phyloP scores from a whole-genome alignment of 2,329 filamentous ascomycete species.

The Fusarium continuum region DNA sequence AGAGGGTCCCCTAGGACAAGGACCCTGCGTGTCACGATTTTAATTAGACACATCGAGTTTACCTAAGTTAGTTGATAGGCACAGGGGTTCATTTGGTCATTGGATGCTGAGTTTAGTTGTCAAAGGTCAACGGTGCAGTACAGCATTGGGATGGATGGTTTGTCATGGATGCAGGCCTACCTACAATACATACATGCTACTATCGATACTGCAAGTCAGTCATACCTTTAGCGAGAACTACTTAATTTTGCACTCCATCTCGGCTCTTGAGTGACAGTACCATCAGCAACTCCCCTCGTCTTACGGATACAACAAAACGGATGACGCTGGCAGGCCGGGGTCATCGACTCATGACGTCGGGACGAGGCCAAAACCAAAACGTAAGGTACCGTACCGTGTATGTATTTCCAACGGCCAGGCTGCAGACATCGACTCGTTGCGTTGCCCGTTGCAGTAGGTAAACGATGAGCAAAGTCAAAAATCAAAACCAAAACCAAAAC shows the following conservation, averaged over 20 bases:
- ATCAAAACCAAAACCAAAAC: neutral
- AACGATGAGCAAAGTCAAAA: neutral
- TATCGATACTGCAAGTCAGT: too few species aligned
- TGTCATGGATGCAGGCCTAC: neutral
- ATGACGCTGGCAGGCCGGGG: slow-evolving; percentile 31
- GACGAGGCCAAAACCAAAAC: neutral
- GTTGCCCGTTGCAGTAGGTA: slow-evolving; percentile 10
- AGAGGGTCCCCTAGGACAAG: slow-evolving; percentile 27
- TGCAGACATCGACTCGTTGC: slow-evolving; percentile 13
- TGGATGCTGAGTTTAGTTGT: neutral
- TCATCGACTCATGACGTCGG: slow-evolving; percentile 23
- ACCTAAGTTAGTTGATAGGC: too few species aligned
- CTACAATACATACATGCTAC: too few species aligned
- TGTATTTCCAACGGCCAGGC: slow-evolving; percentile 10
- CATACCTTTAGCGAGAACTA: too few species aligned
- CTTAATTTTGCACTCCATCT: too few species aligned
- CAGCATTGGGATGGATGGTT: too few species aligned
- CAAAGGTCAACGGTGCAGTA: too few species aligned
- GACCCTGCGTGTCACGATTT: slow-evolving; percentile 27
- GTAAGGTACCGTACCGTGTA: neutral
- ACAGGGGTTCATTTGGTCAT: slow-evolving; percentile 3
- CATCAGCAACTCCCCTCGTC: neutral
- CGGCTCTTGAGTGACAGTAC: neutral
- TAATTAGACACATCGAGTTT: slow-evolving; percentile 1
- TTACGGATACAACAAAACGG: slow-evolving; percentile 11